These are phyloP conservation scores for Aquilaria sinensis DNA, from an alignment of 345 rosid species.

Conservation along the genomic window DNA sequence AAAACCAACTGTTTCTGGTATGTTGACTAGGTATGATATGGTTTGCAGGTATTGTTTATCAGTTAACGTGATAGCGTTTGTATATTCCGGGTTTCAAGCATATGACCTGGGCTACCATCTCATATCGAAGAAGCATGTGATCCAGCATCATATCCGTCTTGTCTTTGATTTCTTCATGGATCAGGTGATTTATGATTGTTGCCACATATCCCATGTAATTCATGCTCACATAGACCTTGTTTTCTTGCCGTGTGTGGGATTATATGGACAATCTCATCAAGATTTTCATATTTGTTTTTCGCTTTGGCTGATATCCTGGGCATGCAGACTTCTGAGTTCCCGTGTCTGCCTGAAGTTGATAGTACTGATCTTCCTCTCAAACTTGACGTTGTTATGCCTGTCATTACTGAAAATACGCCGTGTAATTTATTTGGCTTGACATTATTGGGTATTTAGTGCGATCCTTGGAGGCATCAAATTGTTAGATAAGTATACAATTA, in stretches of 20 bases:
- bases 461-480: no score
- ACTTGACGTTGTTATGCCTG: neutral
- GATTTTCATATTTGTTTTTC: neutral
- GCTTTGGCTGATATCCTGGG: neutral
- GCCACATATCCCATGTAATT: neutral
- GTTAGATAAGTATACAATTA: no score
- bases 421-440: no score
- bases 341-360: neutral
- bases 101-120: conserved; percentile 54
- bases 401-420: neutral
- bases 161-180: conserved; percentile 76
- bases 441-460: no score
- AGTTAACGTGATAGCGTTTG: conserved; percentile 71
- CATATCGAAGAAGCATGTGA: conserved; percentile 40
- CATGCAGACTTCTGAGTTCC: neutral
- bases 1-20: neutral
- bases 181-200: conserved; percentile 47
- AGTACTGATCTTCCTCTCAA: no score
- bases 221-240: neutral
- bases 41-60: conserved; percentile 74
- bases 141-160: conserved; percentile 42
- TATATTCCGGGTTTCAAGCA: conserved; percentile 69
- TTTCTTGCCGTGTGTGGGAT: neutral
- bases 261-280: neutral
- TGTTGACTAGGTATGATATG: conserved; percentile 4